Evolutionary conservation across 805 yeast species (phyloP).

Genomic region (Starmerella gropengiesseri): DNA sequence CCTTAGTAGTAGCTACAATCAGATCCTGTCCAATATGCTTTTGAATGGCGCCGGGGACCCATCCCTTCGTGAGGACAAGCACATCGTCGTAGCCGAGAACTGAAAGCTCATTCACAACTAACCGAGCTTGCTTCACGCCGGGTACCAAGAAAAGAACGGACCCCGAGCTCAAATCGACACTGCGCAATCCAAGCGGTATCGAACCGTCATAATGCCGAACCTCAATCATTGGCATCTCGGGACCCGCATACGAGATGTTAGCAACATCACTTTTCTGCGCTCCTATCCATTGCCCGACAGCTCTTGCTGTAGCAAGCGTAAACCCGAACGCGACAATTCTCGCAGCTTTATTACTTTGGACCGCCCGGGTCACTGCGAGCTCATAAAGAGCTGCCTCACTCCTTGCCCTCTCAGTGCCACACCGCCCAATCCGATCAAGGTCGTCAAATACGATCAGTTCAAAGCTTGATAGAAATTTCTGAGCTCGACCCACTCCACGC

Average conservation of each 20-base stretch:
- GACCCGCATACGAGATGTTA: conserved; percentile 56
- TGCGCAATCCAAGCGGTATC: not conserved
- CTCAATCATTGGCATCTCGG: conserved; percentile 34
- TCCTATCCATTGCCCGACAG: conserved; percentile 81
- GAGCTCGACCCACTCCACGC: not conserved
- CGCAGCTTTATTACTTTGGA: conserved; percentile 16
- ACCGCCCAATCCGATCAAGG: conserved; percentile 56
- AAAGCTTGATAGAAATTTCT: conserved; percentile 41
- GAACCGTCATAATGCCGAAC: conserved; percentile 49
- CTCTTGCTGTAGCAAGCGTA: conserved; percentile 63
- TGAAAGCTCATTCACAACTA: no score
- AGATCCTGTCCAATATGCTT: no score
- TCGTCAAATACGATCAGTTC: conserved; percentile 66
- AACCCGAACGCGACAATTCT: conserved; percentile 62
- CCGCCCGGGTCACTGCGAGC: conserved; percentile 48
- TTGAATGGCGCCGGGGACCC: no score
- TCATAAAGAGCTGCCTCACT: conserved; percentile 57
- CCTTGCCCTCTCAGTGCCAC: not conserved
- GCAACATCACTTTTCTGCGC: conserved; percentile 46
- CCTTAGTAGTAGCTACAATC: no score
- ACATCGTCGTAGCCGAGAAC: no score
- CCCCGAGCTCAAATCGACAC: not conserved
- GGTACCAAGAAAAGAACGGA: not conserved
- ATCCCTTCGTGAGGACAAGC: no score
- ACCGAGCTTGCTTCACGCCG: not conserved